Base-by-base conservation (phyloP, 1,139 yeast genomes). In the Saccharomyces hybrid region DNA sequence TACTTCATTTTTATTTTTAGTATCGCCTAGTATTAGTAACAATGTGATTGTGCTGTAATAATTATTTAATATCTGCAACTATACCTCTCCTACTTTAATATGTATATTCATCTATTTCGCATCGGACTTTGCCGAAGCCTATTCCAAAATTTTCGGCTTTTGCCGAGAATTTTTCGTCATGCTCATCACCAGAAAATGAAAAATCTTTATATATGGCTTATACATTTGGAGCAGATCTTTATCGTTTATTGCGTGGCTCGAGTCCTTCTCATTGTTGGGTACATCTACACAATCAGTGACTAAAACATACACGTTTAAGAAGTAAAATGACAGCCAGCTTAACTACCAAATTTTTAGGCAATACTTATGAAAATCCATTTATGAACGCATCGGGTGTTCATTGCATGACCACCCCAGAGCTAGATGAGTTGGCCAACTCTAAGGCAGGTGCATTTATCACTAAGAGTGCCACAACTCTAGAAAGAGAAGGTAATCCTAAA, bases 311-410 rank as follows among this genome's bases (percentile, higher is more conserved):
- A 20, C 23, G 4, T 3, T 3, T 20, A 20, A 20, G 23, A 20
- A 3, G 23, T 3, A 20, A 20, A 20, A 59, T 59, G 62, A 14
- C 53, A 14, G 57, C 57, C 2, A 51, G 57, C 6, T 52, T 65
- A 51, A 51, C 55, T 14, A 64, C 66, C 7, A 51, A 52, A 11
- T 64, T 64, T 50, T 52, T 59, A 42, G 54, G 53, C 44, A 53
- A 51, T 26, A 54, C 54, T 16, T 65, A 57, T 49, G 60, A 57
- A 32, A 65, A 63, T 46, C 69, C 69, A 11, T 61, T 65, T 16
- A 64, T 64, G 67, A 65, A 65, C 46, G 69, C 69, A 2, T 64
- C 68, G 2, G 69, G 69, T 48, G 69, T 65, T 46, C 65, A 64
- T 53, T 65, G 69, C 52, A 62, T 63, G 68, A 57, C 59, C 13